A percentile compares a stretch with the other conserved stretches of the same genome.
Conservation (phyloP, 177 flowering plant genomes). For the Vitis hybrid region DNA sequence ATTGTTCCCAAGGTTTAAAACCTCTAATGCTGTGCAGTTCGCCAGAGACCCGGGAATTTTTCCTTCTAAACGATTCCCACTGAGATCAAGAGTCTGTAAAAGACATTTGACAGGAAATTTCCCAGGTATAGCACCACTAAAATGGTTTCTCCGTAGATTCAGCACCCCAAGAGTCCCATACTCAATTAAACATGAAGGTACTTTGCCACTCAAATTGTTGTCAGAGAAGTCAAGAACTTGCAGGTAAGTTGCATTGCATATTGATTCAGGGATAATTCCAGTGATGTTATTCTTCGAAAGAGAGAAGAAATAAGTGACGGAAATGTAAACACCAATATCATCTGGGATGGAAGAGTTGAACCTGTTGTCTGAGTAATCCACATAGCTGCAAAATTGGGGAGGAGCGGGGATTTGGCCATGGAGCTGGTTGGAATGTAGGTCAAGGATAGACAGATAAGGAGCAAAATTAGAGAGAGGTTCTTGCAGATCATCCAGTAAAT, state of each 20-base stretch:
- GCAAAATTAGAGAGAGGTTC: not conserved
- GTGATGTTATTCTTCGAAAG: slow-evolving; percentile 23
- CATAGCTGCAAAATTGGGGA: slow-evolving; percentile 6
- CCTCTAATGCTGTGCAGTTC: slow-evolving; percentile 11
- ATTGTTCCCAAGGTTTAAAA: no score
- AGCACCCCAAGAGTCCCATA: not conserved
- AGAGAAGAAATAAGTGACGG: slow-evolving; percentile 23
- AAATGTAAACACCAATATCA: slow-evolving; percentile 2
- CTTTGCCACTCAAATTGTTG: slow-evolving; percentile 5
- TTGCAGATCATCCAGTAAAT: slow-evolving; percentile 15
- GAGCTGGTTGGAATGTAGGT: slow-evolving; percentile 42
- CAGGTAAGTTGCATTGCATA: slow-evolving; percentile 25
- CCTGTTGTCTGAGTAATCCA: slow-evolving; percentile 48
- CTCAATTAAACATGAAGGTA: slow-evolving; percentile 30
- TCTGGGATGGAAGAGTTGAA: slow-evolving; percentile 29
- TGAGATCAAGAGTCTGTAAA: slow-evolving; percentile 9
- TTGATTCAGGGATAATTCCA: slow-evolving; percentile 32
- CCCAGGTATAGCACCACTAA: slow-evolving; percentile 4
- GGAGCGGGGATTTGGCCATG: slow-evolving; percentile 30
- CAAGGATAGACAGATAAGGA: slow-evolving; percentile 14
- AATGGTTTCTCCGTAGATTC: slow-evolving; percentile 3
- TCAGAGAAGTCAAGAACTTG: slow-evolving; percentile 42
- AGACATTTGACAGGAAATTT: not conserved
- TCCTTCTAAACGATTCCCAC: slow-evolving; percentile 10
- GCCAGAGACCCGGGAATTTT: slow-evolving; percentile 5